Evolutionary conservation across 202 grass and related monocot genomes (phyloP).

Genomic region (Panicum hallii): DNA sequence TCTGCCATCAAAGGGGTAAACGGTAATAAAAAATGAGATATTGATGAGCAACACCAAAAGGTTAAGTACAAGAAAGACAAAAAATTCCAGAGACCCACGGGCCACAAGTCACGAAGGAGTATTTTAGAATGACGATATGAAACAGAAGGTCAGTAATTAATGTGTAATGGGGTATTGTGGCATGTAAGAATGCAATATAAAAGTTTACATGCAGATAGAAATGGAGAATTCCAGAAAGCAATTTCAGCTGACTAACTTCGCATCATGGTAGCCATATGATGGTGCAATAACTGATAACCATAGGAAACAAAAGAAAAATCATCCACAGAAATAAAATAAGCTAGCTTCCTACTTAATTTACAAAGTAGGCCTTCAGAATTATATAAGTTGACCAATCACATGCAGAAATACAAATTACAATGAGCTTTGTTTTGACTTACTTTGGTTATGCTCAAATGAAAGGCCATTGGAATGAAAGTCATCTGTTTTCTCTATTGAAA

Average conservation of each 20-base stretch:
- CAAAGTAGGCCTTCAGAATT: not conserved
- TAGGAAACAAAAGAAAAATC: not conserved
- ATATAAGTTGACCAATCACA: not conserved
- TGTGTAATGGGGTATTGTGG: not conserved
- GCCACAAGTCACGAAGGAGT: not conserved
- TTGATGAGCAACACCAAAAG: not conserved
- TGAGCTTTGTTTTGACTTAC: constrained; percentile 39
- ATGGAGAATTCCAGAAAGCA: not conserved
- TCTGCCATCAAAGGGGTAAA: constrained; percentile 44
- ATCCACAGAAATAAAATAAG: not conserved
- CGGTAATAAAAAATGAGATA: constrained; percentile 12
- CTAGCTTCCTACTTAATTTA: constrained; percentile 3
- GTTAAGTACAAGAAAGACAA: constrained; percentile 8
- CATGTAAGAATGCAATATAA: not conserved
- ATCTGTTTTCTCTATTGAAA: constrained; percentile 36
- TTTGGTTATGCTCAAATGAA: constrained; percentile 49
- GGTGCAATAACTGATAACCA: too few species aligned
- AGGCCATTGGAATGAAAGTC: constrained; percentile 37
- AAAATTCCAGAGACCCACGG: not conserved
- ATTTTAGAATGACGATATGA: constrained; percentile 8
- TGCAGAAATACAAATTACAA: not conserved
- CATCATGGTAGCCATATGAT: not conserved
- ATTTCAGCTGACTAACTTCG: not conserved
- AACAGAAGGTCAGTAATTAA: not conserved
- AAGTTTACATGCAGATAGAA: not conserved